Base-by-base conservation (phyloP, 2,329 filamentous ascomycete genomes). In the Aspergillus sp. region DNA sequence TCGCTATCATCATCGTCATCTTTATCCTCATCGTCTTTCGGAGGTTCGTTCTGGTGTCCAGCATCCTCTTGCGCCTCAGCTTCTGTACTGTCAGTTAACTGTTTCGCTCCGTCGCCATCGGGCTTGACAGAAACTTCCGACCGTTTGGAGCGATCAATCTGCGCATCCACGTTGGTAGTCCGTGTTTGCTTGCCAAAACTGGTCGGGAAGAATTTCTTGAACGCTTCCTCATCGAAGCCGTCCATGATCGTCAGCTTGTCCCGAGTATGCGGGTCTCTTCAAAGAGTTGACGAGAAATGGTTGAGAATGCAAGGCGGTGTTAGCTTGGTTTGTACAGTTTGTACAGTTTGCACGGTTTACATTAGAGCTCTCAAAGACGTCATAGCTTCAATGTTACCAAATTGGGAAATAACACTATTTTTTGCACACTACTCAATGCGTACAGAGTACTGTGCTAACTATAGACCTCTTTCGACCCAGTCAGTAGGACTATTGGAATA, bases 141-240 rank as follows among this genome's bases (percentile, higher is more conserved):
- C 63, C 90, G 78, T 63, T 85, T 86, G 57, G 83, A 86, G 57
- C 82, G 80, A 58, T 91, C 82, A 55, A 97, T 85, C 68, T 95
- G 90, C 47, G 83, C 83, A 45, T 82, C 79, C 53, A 91, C 76
- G 66, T 94, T 81, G 57, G 86, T 74, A 52, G 83, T 80, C 57
- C 80, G 83, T 34, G 81, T 77, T 64, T 86, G 85, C 66, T 91
- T 94, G 44, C 91, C 91, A 64, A 97, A 96, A 0, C 87, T 81
- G 2, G 82, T 76, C 0, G 91, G 90, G 50, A 96, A 71, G 62
- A 89, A 94, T 46, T 70, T 66, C 44, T 67, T 70, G 45, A 73
- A 68, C 8, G 62, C 63, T 46, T 73, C 70, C 50, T 73, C 69
- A 45, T 80, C 59, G 48, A 71, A 70, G 2, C 56, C 66, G 39